Percentiles rank a stretch among this genome's conserved stretches.
These are phyloP conservation scores for Simmondsia chinensis DNA, from an alignment of 148 eudicot species.

Conservation along the genomic window DNA sequence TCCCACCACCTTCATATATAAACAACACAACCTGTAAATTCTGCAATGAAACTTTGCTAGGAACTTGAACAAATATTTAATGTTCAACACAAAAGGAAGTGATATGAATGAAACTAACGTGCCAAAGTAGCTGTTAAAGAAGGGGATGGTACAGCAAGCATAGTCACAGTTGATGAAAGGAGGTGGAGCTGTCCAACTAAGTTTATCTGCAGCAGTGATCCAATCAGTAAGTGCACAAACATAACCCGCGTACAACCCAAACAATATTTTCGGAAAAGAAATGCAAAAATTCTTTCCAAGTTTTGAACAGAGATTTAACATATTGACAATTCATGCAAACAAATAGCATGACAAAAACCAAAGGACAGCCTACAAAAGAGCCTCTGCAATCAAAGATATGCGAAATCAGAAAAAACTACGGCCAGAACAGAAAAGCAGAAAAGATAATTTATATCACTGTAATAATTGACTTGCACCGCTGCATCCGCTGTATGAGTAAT, in stretches of 20 bases:
- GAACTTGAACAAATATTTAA: not conserved
- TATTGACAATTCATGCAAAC: too few species aligned
- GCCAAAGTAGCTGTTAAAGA: constrained; percentile 95
- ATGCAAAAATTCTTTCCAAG: too few species aligned
- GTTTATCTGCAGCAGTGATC: constrained; percentile 45
- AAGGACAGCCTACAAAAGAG: too few species aligned
- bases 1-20: constrained; percentile 81
- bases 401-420: too few species aligned
- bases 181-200: constrained; percentile 95
- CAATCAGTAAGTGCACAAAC: constrained; percentile 7
- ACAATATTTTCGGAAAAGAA: not conserved
- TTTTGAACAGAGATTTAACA: too few species aligned
- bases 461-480: too few species aligned
- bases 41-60: constrained; percentile 12
- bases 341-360: too few species aligned
- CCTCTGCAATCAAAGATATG: too few species aligned
- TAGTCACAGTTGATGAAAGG: constrained; percentile 86
- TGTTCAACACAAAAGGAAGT: constrained; percentile 4
- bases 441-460: too few species aligned
- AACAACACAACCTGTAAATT: constrained; percentile 8
- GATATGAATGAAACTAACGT: constrained; percentile 48
- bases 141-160: constrained; percentile 97
- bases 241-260: not conserved
- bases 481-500: too few species aligned
- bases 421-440: too few species aligned